phyloP scores from a whole-genome alignment of 139 green algal species.

The Ostreobium quekettii region DNA sequence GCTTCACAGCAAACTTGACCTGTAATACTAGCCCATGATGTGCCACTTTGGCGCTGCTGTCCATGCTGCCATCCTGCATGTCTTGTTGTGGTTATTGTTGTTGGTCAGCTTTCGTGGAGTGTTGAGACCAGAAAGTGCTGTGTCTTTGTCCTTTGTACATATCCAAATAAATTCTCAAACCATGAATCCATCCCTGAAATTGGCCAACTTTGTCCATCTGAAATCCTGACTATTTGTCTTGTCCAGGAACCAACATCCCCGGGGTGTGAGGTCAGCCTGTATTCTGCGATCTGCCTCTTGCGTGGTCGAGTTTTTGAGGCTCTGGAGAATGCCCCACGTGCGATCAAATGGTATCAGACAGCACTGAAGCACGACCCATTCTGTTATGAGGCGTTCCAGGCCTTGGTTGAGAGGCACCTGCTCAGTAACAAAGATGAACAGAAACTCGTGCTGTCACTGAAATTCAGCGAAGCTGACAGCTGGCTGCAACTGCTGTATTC shows the following conservation, averaged over 20 bases:
- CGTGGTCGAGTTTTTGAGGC: constrained; percentile 65
- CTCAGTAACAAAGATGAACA: constrained; percentile 70
- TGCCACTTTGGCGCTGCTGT: too few species aligned
- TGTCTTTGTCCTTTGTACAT: constrained; percentile 1
- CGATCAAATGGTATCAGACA: constrained; percentile 41
- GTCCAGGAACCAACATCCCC: too few species aligned
- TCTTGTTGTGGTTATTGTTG: too few species aligned
- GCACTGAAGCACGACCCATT: constrained; percentile 76
- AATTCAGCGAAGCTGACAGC: constrained; percentile 36
- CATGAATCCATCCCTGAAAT: background rate
- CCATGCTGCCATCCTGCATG: too few species aligned
- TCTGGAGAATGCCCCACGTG: constrained; percentile 67
- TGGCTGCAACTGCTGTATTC: constrained; percentile 79
- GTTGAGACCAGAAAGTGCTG: constrained; percentile 6
- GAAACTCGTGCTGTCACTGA: constrained; percentile 48
- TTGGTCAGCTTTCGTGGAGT: too few species aligned
- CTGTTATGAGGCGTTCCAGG: constrained; percentile 87
- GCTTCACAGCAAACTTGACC: too few species aligned
- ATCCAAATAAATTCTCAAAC: background rate
- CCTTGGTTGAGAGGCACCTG: constrained; percentile 80
- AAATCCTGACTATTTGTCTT: too few species aligned
- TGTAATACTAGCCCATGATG: too few species aligned
- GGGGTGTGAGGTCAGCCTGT: constrained; percentile 25
- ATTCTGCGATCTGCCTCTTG: constrained; percentile 62
- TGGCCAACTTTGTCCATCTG: too few species aligned